Evolutionary conservation across 805 yeast genomes (phyloP).

Genomic region (Kodamaea restingae): DNA sequence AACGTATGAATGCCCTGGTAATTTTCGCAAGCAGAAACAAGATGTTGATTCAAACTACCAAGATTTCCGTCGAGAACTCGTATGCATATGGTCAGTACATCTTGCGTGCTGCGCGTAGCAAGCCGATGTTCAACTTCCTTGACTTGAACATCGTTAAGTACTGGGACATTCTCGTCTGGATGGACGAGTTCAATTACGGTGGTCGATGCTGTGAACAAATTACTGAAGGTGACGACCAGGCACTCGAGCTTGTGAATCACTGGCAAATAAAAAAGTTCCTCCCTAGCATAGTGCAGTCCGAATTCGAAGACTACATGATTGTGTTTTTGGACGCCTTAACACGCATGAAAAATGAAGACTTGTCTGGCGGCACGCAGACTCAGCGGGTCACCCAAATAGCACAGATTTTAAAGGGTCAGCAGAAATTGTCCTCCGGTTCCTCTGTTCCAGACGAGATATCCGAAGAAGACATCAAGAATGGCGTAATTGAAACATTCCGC

Average conservation of each 20-base stretch:
- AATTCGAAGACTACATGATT: constrained; percentile 83
- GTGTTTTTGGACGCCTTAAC: constrained; percentile 69
- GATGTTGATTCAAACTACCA: constrained; percentile 67
- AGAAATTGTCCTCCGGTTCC: constrained; percentile 30
- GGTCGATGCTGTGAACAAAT: constrained; percentile 58
- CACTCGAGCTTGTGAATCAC: constrained; percentile 47
- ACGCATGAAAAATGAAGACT: constrained; percentile 45
- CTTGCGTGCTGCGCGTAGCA: constrained; percentile 70
- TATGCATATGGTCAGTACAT: constrained; percentile 88
- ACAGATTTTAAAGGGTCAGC: constrained; percentile 45
- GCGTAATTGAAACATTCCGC: constrained; percentile 55
- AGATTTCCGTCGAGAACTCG: constrained; percentile 77
- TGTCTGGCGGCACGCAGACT: constrained; percentile 41
- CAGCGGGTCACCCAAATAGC: constrained; percentile 70
- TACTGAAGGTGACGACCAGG: constrained; percentile 41
- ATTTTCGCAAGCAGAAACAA: constrained; percentile 78
- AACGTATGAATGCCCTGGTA: constrained; percentile 71
- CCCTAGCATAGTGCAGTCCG: constrained; percentile 72
- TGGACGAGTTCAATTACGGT: constrained; percentile 85
- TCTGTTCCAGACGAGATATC: constrained; percentile 16
- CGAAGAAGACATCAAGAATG: constrained; percentile 35
- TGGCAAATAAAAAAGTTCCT: constrained; percentile 81
- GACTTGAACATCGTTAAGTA: constrained; percentile 70
- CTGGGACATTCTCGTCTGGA: constrained; percentile 95
- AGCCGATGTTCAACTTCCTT: constrained; percentile 76